phyloP scores from a whole-genome alignment of 176 grass and related monocot species.

The Tillandsia leiboldiana region DNA sequence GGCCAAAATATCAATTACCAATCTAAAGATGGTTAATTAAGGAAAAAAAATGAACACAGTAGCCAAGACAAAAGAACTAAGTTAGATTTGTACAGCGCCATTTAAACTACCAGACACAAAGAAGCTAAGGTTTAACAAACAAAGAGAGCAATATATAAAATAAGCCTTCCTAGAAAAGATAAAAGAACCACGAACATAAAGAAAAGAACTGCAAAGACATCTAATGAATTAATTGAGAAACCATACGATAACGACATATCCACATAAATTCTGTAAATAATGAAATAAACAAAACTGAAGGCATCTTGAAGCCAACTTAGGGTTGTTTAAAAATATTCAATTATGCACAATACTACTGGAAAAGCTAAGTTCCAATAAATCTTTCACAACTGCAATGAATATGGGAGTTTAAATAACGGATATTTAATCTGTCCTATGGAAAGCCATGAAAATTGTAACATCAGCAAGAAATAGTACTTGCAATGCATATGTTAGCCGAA shows the following conservation, averaged over 20 bases:
- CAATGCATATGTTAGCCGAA: slow-evolving; percentile 61
- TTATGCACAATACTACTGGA: neutral
- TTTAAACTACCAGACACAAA: neutral
- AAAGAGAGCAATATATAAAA: neutral
- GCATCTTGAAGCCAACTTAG: neutral
- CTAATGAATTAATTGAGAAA: neutral
- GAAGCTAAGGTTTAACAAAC: neutral
- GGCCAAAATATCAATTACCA: too few relatives aligned
- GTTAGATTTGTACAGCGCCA: neutral
- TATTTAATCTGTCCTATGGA: slow-evolving; percentile 9
- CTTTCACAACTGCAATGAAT: neutral
- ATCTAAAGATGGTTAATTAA: too few relatives aligned
- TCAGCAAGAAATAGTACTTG: slow-evolving; percentile 49
- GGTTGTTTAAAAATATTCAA: neutral
- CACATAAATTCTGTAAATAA: neutral
- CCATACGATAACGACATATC: neutral
- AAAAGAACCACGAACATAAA: neutral
- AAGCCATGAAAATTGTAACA: neutral
- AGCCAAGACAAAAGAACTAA: neutral
- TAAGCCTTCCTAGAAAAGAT: neutral
- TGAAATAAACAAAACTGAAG: neutral
- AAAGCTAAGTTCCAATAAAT: neutral
- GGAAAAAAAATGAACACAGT: neutral
- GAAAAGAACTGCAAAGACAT: neutral
- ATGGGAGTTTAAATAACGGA: neutral